phyloP scores from a whole-genome alignment of 2,329 filamentous ascomycete species.

The Epichloe elymi region DNA sequence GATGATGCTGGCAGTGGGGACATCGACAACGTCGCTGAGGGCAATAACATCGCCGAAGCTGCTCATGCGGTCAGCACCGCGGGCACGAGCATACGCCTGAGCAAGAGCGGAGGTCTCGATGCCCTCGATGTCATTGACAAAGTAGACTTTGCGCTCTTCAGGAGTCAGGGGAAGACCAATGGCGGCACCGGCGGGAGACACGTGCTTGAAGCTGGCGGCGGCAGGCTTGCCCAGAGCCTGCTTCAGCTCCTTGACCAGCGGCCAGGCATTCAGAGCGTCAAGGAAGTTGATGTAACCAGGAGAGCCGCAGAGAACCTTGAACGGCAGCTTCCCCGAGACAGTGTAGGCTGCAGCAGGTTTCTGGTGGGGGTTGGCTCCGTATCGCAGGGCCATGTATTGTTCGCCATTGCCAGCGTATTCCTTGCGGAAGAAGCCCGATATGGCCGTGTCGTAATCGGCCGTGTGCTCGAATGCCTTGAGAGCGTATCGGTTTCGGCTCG shows the following conservation, averaged over 20 bases:
- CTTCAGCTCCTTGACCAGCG: constrained; percentile 91
- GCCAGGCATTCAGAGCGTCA: constrained; percentile 93
- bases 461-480: constrained; percentile 98
- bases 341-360: constrained; percentile 85
- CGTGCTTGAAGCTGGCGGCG: constrained; percentile 97
- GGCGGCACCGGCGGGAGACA: constrained; percentile 89
- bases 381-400: constrained; percentile 77
- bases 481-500: constrained; percentile 76
- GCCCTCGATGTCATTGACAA: constrained; percentile 88
- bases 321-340: constrained; percentile 61
- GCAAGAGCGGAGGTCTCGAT: constrained; percentile 77
- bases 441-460: constrained; percentile 88
- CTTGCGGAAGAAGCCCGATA: constrained; percentile 94
- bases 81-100: constrained; percentile 88
- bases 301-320: constrained; percentile 80
- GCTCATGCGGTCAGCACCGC: constrained; percentile 95
- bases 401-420: constrained; percentile 79
- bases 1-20: constrained; percentile 93
- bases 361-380: constrained; percentile 96
- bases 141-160: constrained; percentile 93
- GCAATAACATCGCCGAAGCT: constrained; percentile 96
- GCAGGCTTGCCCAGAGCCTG: constrained; percentile 76
- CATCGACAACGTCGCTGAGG: constrained; percentile 78
- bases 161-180: constrained; percentile 78
- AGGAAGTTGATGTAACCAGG: constrained; percentile 97